Conservation (phyloP, 2,329 filamentous ascomycete species). For the Talaromyces sp. region DNA sequence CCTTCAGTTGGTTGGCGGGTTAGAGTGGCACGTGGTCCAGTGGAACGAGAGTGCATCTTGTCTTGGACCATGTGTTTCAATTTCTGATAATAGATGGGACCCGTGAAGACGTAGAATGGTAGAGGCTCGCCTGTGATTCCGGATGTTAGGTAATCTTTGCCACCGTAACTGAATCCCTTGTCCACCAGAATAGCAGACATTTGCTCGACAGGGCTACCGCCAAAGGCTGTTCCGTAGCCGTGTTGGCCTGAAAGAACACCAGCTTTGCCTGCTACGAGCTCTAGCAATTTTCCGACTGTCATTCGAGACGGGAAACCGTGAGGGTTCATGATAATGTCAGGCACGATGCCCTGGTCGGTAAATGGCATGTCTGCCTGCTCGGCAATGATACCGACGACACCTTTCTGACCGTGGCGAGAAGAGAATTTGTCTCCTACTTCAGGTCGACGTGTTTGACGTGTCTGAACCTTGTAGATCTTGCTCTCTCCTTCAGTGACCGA, state of each 20-base stretch:
- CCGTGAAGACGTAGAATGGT: slow-evolving; percentile 96
- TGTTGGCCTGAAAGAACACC: slow-evolving; percentile 79
- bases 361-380: slow-evolving; percentile 98
- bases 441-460: slow-evolving; percentile 88
- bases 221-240: slow-evolving; percentile 88
- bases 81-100: slow-evolving; percentile 98
- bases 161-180: slow-evolving; percentile 91
- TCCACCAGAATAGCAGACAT: slow-evolving; percentile 82
- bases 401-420: slow-evolving; percentile 96
- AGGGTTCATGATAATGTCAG: slow-evolving; percentile 99
- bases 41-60: slow-evolving; percentile 95
- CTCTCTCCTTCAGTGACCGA: slow-evolving; percentile 84
- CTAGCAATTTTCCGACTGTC: slow-evolving; percentile 97
- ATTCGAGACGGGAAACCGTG: slow-evolving; percentile 99
- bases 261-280: slow-evolving; percentile 91
- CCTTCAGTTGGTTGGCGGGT: slow-evolving; percentile 96
- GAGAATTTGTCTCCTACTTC: slow-evolving; percentile 99
- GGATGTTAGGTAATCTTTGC: slow-evolving; percentile 93
- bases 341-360: slow-evolving; percentile 82
- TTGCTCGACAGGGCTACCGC: slow-evolving; percentile 76
- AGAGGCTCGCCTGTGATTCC: slow-evolving; percentile 92
- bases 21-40: slow-evolving; percentile 84
- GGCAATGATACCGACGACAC: slow-evolving; percentile 93
- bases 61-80: slow-evolving; percentile 99
- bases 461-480: slow-evolving; percentile 88